Evolutionary conservation across 441 rosid genomes (phyloP).

Genomic region (Populus hybrid): DNA sequence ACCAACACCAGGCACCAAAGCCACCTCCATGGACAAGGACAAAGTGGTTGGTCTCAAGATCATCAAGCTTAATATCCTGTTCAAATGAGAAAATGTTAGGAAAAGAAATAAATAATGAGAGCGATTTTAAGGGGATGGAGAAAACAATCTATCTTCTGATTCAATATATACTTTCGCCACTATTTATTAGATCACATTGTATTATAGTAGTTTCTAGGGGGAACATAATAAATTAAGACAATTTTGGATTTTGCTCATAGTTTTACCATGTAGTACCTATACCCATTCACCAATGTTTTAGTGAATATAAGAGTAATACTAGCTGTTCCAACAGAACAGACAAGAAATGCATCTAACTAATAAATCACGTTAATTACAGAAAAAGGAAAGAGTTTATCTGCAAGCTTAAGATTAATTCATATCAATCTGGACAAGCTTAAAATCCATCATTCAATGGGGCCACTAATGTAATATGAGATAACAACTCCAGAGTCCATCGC

Average conservation of each 20-base stretch:
- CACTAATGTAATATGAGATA: background rate
- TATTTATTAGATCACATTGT: background rate
- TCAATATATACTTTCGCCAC: background rate
- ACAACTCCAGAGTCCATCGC: background rate
- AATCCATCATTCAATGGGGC: background rate
- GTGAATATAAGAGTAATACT: background rate
- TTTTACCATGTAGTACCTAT: background rate
- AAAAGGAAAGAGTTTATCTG: background rate
- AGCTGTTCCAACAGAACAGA: background rate
- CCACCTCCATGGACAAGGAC: slow-evolving; percentile 95
- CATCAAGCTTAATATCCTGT: slow-evolving; percentile 68
- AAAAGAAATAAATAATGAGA: slow-evolving; percentile 7
- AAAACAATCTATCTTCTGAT: background rate
- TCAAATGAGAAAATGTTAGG: slow-evolving; percentile 12
- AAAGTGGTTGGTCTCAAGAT: slow-evolving; percentile 76
- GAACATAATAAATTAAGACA: background rate
- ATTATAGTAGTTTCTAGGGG: background rate
- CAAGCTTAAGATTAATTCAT: background rate
- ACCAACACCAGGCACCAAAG: slow-evolving; percentile 99
- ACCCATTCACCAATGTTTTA: background rate
- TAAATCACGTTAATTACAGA: background rate
- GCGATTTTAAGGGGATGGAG: background rate
- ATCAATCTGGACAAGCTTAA: background rate
- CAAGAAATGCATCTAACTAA: background rate
- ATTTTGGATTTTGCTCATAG: background rate